phyloP scores from a whole-genome alignment of 768 basidiomycete genomes.

The Termitomyces sp. region DNA sequence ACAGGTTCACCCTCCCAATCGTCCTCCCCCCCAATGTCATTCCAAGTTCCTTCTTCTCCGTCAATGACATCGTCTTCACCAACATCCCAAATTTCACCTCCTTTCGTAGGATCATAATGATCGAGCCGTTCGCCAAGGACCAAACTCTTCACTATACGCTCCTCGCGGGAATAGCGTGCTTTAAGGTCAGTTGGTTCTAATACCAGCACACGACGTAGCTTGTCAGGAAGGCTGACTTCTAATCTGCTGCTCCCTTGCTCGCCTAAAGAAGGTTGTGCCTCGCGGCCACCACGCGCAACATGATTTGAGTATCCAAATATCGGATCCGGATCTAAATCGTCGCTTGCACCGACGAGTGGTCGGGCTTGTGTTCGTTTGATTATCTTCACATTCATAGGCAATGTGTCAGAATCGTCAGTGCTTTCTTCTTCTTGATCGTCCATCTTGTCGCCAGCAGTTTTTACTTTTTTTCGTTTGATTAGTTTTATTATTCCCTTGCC shows the following conservation, averaged over 20 bases:
- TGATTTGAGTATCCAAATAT: conserved; percentile 29
- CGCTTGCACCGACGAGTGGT: conserved; percentile 8
- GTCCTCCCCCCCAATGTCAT: conserved; percentile 42
- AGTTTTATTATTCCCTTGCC: conserved; percentile 30
- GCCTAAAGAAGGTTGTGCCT: conserved; percentile 13
- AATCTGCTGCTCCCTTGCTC: conserved; percentile 36
- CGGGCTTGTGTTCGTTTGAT: conserved; percentile 23
- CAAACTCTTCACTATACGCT: conserved; percentile 54
- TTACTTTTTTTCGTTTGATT: conserved; percentile 44
- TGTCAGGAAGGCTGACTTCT: conserved; percentile 60
- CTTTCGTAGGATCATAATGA: conserved; percentile 59
- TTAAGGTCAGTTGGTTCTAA: conserved; percentile 46
- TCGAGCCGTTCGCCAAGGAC: conserved; percentile 53
- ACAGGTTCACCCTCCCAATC: conserved; percentile 84
- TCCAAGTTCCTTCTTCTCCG: conserved; percentile 19
- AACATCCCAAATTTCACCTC: conserved; percentile 74
- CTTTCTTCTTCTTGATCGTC: conserved; percentile 27
- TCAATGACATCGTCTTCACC: conserved; percentile 54
- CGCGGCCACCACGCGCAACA: conserved; percentile 24
- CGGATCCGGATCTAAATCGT: conserved; percentile 30
- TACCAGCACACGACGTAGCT: conserved; percentile 61
- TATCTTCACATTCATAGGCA: conserved; percentile 30
- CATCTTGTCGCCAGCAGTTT: conserved; percentile 27
- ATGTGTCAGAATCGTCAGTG: conserved; percentile 18
- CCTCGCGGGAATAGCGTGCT: conserved; percentile 39